Conservation (phyloP, 2,329 filamentous ascomycete genomes). For the Aspergillus transmontanensis region DNA sequence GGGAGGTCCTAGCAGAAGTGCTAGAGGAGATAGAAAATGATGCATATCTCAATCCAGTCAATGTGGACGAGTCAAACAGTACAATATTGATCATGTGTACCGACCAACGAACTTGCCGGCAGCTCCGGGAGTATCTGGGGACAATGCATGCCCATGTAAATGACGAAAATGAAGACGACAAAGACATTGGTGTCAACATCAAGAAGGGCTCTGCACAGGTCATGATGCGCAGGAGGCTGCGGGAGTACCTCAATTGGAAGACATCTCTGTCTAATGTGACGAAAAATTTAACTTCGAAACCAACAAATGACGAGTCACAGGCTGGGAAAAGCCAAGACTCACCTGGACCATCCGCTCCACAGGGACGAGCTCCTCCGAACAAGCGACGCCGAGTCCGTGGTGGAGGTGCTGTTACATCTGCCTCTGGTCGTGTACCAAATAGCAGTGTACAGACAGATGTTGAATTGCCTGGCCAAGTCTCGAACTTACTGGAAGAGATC, state of each 20-base stretch:
- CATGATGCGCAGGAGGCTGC: conserved; percentile 86
- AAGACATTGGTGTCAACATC: conserved; percentile 51
- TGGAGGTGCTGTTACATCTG: conserved; percentile 64
- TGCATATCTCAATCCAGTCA: conserved; percentile 76
- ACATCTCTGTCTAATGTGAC: conserved; percentile 84
- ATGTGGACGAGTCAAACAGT: conserved; percentile 84
- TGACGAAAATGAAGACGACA: conserved; percentile 43
- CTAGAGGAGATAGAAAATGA: conserved; percentile 92
- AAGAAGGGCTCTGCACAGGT: conserved; percentile 73
- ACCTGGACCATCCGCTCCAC: conserved; percentile 22
- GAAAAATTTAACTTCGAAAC: conserved; percentile 40
- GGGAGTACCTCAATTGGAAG: conserved; percentile 90
- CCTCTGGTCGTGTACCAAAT: conserved; percentile 66
- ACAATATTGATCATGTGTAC: conserved; percentile 95
- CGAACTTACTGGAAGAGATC: conserved; percentile 78
- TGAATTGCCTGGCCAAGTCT: conserved; percentile 80
- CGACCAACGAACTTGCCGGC: conserved; percentile 80
- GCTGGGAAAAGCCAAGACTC: conserved; percentile 26
- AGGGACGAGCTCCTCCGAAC: conserved; percentile 72
- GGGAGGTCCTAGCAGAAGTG: conserved; percentile 84
- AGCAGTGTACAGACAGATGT: conserved; percentile 73
- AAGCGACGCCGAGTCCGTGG: conserved; percentile 85
- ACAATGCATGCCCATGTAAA: conserved; percentile 75
- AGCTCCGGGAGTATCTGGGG: conserved; percentile 87
- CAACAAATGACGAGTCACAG: conserved; percentile 26